Base-by-base conservation (phyloP, 2,329 filamentous ascomycete genomes). In the Emergomyces orientalis region DNA sequence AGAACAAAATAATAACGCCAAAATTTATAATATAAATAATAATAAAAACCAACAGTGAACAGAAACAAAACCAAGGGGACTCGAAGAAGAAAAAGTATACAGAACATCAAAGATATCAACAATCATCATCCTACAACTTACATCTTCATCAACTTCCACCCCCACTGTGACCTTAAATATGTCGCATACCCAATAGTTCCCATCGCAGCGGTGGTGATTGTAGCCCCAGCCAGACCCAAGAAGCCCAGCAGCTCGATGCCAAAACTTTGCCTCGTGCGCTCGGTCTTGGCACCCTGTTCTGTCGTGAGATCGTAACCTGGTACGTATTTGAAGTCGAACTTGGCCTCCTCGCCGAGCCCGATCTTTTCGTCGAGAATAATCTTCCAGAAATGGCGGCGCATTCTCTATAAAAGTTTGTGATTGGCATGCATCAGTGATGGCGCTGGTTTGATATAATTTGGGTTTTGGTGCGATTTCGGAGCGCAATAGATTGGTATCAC, bases 261-360 rank as follows among this genome's bases (percentile, higher is more conserved):
- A 19, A 60, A n/a, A 22, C 19, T 37, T 37, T 22, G 14, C 19
- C 30, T 30, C 32, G 11, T 19, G 37, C 59, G 59, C n/a, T 52
- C 43, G 9, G 1, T 11, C 34, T 17, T 49, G 27, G 19, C 25
- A 2, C 59, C 59, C 14, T 13, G 41, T 49, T 60, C 43, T 4
- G 61, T 62, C 14, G 51, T 56, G n/a, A 49, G 49, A 11, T 65
- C 61, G 59, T 81, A 80, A 66, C 82, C 76, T 0, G 88, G 87
- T 11, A 88, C 77, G 69, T 88, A 88, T 70, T 90, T 88, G 74
- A 91, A 88, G 25, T 87, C 84, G 69, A 91, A 91, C 9, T 76
- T 78, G 1, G 82, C 84, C 68, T 86, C 81, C 56, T 81, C 78
- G 0, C 87, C 84, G 8, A 92, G 77, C 0, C 86, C 88, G 62